phyloP scores from a whole-genome alignment of 306 rosid genomes.

The Fragaria ananassa region DNA sequence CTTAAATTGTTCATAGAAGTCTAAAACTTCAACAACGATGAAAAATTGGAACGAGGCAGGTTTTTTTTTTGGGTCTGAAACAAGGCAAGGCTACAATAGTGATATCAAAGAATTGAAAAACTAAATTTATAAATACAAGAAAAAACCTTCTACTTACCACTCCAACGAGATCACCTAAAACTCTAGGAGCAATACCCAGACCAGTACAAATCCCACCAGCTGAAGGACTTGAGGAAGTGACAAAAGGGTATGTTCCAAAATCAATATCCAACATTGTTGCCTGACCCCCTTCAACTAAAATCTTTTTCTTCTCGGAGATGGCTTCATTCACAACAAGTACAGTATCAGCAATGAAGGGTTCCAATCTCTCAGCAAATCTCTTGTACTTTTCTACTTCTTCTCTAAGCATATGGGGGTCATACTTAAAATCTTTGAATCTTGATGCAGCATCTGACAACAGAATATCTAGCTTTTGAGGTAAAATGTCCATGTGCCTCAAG shows the following conservation, averaged over 20 bases:
- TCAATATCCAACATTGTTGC: conserved; percentile 96
- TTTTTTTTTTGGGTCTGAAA: no score
- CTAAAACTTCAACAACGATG: neutral
- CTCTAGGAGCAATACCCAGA: conserved; percentile 93
- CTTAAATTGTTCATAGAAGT: neutral
- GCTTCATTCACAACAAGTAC: conserved; percentile 81
- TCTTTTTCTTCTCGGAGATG: conserved; percentile 65
- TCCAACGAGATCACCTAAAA: conserved; percentile 87
- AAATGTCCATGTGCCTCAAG: conserved; percentile 83
- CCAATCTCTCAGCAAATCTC: conserved; percentile 91
- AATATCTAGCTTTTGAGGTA: conserved; percentile 79
- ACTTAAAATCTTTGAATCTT: conserved; percentile 73
- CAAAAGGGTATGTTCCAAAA: conserved; percentile 96
- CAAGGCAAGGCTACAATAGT: neutral
- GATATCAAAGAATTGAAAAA: neutral
- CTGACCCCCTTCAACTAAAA: conserved; percentile 97
- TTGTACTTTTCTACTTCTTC: conserved; percentile 86
- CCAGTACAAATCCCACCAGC: conserved; percentile 98
- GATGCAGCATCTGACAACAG: conserved; percentile 67
- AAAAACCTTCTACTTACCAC: conserved; percentile 59
- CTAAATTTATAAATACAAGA: neutral
- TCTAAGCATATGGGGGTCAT: conserved; percentile 64
- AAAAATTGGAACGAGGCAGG: neutral
- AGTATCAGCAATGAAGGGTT: conserved; percentile 79
- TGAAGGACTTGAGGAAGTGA: conserved; percentile 96